Base-by-base conservation (phyloP, 2,329 filamentous ascomycete genomes). In the Microsporum canis region DNA sequence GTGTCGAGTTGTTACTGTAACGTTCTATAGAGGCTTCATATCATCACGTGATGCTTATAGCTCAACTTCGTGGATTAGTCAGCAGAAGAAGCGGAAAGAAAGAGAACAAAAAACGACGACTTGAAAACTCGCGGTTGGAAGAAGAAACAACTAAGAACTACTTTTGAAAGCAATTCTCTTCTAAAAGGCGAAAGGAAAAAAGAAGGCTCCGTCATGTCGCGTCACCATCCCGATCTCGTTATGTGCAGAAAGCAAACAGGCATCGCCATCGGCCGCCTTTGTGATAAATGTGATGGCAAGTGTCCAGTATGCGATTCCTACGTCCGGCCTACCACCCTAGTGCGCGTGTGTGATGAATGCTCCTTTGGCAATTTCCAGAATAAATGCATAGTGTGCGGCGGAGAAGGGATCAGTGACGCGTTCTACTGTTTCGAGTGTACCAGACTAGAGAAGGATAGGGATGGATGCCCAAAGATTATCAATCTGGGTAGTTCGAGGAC, bases 351-450 rank as follows among this genome's bases (percentile, higher is more conserved):
- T 81, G 94, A 99, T 80, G 94, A 99, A 79, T 99, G 94, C 82
- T 91, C 89, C 73, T 99, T 99, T 75, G 94, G 94, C 72, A 99
- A 99, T 82, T 99, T 96, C 80, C 94, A 97, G 79, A 99, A 99
- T 80, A 99, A 99, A 77, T 99, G 94, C 74, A 91, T 99, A 68
- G 94, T 99, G 49, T 99, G 94, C 77, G 94, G 94, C 73, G 94
- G 94, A 69, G 94, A 97, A 78, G 94, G 94, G 34, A 99, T 99
- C 73, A 94, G 88, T 38, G 94, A 99, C 74, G 94, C 94, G 57
- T 97, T 97, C 76, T 99, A 99, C 80, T 99, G 94, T 80, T 97
- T 97, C 72, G 94, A 99, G 77, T 99, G 94, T 75, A 99, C 94
- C 62, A 84, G 94, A 5, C 79, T 99, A 14, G 94, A 99, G 75